These are phyloP conservation scores for Lentinula boryana DNA, from an alignment of 768 basidiomycete genomes.

Conservation along the genomic window DNA sequence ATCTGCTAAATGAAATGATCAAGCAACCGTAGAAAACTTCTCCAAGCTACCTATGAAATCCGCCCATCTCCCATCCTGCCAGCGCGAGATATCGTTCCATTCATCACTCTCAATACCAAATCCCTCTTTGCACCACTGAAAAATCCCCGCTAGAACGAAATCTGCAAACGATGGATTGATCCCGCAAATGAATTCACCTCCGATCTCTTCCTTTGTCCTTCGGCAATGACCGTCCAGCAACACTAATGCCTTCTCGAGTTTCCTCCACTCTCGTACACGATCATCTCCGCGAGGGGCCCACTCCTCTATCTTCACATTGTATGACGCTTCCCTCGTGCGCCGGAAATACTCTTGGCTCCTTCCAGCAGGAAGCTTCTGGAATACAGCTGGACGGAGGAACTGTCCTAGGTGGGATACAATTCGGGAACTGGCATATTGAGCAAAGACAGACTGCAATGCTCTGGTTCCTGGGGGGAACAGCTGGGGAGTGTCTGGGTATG, in stretches of 20 bases:
- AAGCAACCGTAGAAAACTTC: conserved; percentile 12
- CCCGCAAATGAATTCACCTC: conserved; percentile 20
- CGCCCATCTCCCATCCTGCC: conserved; percentile 24
- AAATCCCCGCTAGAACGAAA: conserved; percentile 18
- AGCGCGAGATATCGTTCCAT: conserved; percentile 22
- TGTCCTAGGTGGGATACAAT: conserved; percentile 13
- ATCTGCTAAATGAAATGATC: background rate
- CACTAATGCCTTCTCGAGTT: conserved; percentile 17
- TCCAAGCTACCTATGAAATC: conserved; percentile 15
- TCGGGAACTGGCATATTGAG: background rate
- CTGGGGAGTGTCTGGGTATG: conserved; percentile 28
- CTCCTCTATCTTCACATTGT: conserved; percentile 27
- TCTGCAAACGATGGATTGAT: conserved; percentile 23
- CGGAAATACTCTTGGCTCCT: conserved; percentile 28
- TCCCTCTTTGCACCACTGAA: conserved; percentile 18
- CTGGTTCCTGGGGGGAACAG: conserved; percentile 24
- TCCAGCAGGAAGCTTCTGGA: conserved; percentile 20
- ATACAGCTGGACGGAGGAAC: conserved; percentile 9
- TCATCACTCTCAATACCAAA: conserved; percentile 20
- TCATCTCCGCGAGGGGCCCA: conserved; percentile 19
- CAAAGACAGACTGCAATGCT: conserved; percentile 12
- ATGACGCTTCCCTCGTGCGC: conserved; percentile 20
- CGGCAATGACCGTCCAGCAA: conserved; percentile 10
- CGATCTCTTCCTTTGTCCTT: conserved; percentile 14
- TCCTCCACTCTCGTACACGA: conserved; percentile 22